Evolutionary conservation across 2,329 filamentous ascomycete genomes (phyloP).

Genomic region (Phoma sp.): DNA sequence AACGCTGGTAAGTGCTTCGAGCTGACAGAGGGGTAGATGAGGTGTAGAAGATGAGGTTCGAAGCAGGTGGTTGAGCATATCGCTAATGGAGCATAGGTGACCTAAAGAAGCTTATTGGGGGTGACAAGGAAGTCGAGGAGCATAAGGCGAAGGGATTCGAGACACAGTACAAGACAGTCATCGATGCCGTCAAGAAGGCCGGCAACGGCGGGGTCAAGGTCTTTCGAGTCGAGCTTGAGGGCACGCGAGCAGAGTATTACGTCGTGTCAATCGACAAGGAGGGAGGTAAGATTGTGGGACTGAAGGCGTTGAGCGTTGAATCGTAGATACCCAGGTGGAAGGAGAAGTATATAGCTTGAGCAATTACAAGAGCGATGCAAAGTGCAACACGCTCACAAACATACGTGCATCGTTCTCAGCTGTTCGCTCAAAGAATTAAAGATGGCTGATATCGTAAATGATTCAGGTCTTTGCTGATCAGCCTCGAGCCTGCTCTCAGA

Average conservation of each 20-base stretch:
- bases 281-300: slow-evolving; percentile 71
- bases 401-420: no score
- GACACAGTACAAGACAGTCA: slow-evolving; percentile 71
- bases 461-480: no score
- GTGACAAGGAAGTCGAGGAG: slow-evolving; percentile 67
- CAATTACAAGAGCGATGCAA: no score
- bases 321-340: slow-evolving; percentile 30
- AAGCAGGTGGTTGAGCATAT: not conserved
- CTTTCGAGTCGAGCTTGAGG: slow-evolving; percentile 70
- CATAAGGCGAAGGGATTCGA: slow-evolving; percentile 74
- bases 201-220: slow-evolving; percentile 74
- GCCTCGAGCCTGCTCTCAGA: no score
- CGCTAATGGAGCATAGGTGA: slow-evolving; percentile 59
- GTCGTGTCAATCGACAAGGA: slow-evolving; percentile 69
- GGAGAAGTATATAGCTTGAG: not conserved
- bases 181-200: slow-evolving; percentile 73
- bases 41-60: not conserved
- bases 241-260: slow-evolving; percentile 78
- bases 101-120: slow-evolving; percentile 71
- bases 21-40: not conserved
- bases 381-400: no score
- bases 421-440: no score
- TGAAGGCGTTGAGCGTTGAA: slow-evolving; percentile 81
- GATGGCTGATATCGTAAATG: no score
- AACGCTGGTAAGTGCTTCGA: slow-evolving; percentile 56